phyloP scores from a whole-genome alignment of 1,139 yeast species.

The Casaregolazyma lundiana region DNA sequence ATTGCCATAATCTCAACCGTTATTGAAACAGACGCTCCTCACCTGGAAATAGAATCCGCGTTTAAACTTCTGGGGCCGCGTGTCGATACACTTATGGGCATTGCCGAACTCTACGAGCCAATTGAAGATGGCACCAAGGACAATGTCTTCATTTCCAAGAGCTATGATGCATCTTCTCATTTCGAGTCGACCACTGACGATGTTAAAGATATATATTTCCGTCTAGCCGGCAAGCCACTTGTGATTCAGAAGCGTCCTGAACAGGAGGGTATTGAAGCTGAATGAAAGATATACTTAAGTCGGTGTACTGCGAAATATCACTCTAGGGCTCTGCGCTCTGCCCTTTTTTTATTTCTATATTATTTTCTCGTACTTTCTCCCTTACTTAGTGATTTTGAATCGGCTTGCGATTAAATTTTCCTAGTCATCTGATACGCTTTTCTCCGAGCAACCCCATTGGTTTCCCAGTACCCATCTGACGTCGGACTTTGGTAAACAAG shows the following conservation, averaged over 20 bases:
- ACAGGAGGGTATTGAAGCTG: conserved; percentile 53
- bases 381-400: too few relatives aligned
- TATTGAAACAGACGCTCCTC: conserved; percentile 91
- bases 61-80: conserved; percentile 78
- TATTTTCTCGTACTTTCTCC: too few relatives aligned
- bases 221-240: conserved; percentile 89
- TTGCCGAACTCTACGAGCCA: conserved; percentile 90
- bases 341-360: too few relatives aligned
- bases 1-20: conserved; percentile 93
- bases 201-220: conserved; percentile 85
- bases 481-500: too few relatives aligned
- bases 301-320: background rate
- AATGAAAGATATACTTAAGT: background rate
- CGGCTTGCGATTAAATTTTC: too few relatives aligned
- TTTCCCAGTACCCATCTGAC: too few relatives aligned
- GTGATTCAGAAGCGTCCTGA: conserved; percentile 72
- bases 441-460: too few relatives aligned
- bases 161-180: conserved; percentile 93
- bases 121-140: conserved; percentile 73
- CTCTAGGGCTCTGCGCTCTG: too few relatives aligned
- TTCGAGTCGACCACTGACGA: conserved; percentile 96
- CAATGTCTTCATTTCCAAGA: conserved; percentile 75
- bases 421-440: too few relatives aligned
- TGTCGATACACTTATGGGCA: conserved; percentile 90
- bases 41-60: conserved; percentile 89